Percentiles rank a stretch among this genome's conserved stretches.
These are phyloP conservation scores for Populus simonii DNA, from an alignment of 345 rosid genomes.

Conservation along the genomic window DNA sequence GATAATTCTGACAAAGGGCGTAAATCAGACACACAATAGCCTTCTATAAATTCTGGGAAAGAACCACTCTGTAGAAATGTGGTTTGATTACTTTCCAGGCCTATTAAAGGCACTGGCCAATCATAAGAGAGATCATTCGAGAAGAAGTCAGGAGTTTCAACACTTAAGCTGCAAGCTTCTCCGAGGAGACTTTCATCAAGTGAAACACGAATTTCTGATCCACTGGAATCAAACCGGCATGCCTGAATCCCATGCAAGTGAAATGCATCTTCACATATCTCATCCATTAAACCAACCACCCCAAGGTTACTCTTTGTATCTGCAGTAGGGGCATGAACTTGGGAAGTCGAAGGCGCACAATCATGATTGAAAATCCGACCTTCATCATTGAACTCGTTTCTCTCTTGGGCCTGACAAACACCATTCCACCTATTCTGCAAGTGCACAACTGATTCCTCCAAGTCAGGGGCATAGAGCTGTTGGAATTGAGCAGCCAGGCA, in stretches of 20 bases:
- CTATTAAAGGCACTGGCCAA: constrained; percentile 39
- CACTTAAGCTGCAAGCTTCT: constrained; percentile 35
- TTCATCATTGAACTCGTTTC: constrained; percentile 39
- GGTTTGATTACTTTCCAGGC: constrained; percentile 50
- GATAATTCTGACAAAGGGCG: constrained; percentile 56
- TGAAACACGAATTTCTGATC: constrained; percentile 29
- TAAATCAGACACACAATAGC: constrained; percentile 67
- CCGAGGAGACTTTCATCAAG: constrained; percentile 41
- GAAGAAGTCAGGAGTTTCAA: constrained; percentile 38
- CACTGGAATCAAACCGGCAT: constrained; percentile 37
- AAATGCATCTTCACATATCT: constrained; percentile 77
- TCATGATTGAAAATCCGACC: constrained; percentile 21
- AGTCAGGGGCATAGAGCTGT: constrained; percentile 79
- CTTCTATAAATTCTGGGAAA: constrained; percentile 74
- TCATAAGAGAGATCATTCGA: constrained; percentile 34
- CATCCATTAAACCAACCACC: constrained; percentile 62
- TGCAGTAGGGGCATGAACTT: constrained; percentile 27
- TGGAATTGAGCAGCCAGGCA: constrained; percentile 75
- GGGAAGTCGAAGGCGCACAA: constrained; percentile 38
- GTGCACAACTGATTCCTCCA: constrained; percentile 83
- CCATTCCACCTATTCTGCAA: constrained; percentile 82
- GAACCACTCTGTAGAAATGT: constrained; percentile 43
- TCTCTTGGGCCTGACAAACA: constrained; percentile 48
- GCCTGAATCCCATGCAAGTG: constrained; percentile 39
- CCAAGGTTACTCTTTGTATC: constrained; percentile 30